A percentile compares a stretch with the other conserved stretches of the same genome.
These are phyloP conservation scores for Backusella tarrabulga DNA, from an alignment of 192 early-diverging fungal genomes.

Conservation along the genomic window DNA sequence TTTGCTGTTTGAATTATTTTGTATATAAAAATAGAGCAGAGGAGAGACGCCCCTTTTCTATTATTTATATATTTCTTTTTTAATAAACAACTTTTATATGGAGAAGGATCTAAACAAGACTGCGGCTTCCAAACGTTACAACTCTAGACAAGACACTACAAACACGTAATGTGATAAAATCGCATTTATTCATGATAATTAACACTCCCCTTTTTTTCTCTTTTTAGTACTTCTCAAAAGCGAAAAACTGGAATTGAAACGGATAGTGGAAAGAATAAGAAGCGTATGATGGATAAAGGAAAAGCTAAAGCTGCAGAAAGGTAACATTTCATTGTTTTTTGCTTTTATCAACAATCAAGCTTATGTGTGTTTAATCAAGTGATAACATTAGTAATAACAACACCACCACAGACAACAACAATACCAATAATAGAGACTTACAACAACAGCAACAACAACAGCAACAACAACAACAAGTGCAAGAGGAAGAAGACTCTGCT, in stretches of 20 bases:
- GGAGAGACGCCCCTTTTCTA: not conserved
- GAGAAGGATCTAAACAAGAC: not conserved
- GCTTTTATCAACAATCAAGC: not conserved
- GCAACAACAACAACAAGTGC: not conserved
- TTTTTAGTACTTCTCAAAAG: slow-evolving; percentile 1
- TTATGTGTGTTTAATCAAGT: not conserved
- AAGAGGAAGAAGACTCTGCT: not conserved
- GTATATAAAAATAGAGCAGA: slow-evolving; percentile 4
- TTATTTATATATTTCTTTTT: not conserved
- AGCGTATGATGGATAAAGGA: slow-evolving; percentile 1
- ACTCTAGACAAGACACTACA: not conserved
- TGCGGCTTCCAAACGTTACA: slow-evolving; percentile 6
- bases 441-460: no score
- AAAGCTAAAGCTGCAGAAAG: slow-evolving; percentile 9
- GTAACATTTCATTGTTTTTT: not conserved
- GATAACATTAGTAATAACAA: not conserved
- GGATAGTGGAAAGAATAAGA: slow-evolving; percentile 4
- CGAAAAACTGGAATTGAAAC: slow-evolving; percentile 8
- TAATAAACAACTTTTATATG: not conserved
- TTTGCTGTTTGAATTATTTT: not conserved
- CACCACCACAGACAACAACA: no score
- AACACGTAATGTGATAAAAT: not conserved
- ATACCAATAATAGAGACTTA: not conserved
- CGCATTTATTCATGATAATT: no score
- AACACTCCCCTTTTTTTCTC: not conserved